Base-by-base conservation (phyloP, 176 grass and related monocot genomes). In the Oryza australiensis region DNA sequence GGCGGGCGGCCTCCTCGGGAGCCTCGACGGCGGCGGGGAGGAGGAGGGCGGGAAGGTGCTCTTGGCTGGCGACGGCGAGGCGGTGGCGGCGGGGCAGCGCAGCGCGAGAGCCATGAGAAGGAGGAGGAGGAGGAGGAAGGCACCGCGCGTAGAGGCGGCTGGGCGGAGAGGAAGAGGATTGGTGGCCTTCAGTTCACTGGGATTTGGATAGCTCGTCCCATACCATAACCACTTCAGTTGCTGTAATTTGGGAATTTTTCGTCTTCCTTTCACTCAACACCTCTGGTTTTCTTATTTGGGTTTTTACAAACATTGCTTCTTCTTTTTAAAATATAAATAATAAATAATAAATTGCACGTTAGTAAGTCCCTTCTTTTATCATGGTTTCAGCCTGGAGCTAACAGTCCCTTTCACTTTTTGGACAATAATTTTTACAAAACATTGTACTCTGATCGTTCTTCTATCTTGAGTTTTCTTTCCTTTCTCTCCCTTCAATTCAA, bases 61-160 rank as follows among this genome's bases (percentile, higher is more conserved):
- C 80, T 62, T 66, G 37, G 80, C 10, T 20, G 43, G 34, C 8
- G 67, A 24, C 0, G 74, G 73, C 43, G 67, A 70, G 42, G 49
- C 4, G 16, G 73, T 38, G 87, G 82, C 79, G 33, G 81, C 33
- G 5, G 86, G 57, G 66, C 60, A 80, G 60, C 67, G 51, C 76
- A 82, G 66, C 43, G 72, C 76, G 23, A 85, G 82, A 26, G 80
- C 83, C 88, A 85, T 87, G 68, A 38, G n/a, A 18, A 20, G 35
- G n/a, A 35, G n/a, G n/a, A n/a, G n/a, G n/a, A n/a, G n/a, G n/a
- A n/a, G n/a, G n/a, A 0, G 10, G 23, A 9, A 2, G 2, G 29
- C 29, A 12, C 30, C 26, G 76, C 37, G 5, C 0, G 37, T 9
- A 62, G 38, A 49, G 46, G 48, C 48, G 48, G 49, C 18, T n/a